phyloP scores from a whole-genome alignment of 306 rosid genomes.

The Gynostemma pentaphyllum region DNA sequence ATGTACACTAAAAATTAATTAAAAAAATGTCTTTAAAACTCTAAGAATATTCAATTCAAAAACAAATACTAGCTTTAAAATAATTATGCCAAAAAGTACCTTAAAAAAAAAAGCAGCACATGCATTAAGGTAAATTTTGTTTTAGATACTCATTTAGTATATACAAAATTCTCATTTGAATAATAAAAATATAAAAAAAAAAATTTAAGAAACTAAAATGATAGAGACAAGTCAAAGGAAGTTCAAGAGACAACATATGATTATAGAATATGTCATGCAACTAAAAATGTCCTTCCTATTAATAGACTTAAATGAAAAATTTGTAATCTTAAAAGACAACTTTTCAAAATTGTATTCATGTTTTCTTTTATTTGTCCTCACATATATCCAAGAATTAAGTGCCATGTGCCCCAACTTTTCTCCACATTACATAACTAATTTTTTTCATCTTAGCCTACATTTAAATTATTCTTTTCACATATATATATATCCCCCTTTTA shows the following conservation, averaged over 20 bases:
- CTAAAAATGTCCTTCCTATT: background rate
- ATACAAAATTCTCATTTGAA: too few species aligned
- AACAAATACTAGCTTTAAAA: too few species aligned
- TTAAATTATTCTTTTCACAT: background rate
- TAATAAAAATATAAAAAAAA: background rate
- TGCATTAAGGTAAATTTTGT: too few species aligned
- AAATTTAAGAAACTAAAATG: background rate
- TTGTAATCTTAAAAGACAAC: background rate
- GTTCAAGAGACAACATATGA: background rate
- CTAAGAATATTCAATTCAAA: too few species aligned
- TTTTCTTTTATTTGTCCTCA: constrained; percentile 1
- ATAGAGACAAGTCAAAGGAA: background rate
- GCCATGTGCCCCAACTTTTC: constrained; percentile 2
- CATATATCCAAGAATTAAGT: constrained; percentile 5
- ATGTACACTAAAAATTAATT: too few species aligned
- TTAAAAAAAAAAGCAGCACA: too few species aligned
- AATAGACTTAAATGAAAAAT: background rate
- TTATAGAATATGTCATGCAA: background rate
- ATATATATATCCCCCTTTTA: too few species aligned
- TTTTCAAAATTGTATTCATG: background rate
- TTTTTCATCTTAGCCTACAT: background rate
- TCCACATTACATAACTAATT: background rate
- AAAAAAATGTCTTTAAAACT: too few species aligned
- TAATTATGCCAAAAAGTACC: too few species aligned
- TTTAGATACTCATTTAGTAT: too few species aligned